Conservation (phyloP, 129 eudicot species). For the Sambucus nigra region DNA sequence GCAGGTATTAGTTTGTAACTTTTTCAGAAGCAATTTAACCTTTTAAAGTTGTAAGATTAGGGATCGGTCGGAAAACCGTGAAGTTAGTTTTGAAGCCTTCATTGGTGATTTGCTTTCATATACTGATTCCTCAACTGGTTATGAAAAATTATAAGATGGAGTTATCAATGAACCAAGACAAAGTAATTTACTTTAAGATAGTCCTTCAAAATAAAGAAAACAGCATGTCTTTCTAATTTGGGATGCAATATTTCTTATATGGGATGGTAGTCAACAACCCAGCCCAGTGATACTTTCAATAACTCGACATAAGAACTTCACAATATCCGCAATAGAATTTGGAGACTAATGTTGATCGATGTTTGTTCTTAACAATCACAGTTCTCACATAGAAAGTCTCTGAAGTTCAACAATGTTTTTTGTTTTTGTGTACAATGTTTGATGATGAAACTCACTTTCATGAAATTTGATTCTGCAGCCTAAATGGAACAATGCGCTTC, state of each 20-base stretch:
- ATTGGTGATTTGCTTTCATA: too few relatives aligned
- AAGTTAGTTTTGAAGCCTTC: too few relatives aligned
- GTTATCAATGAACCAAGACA: constrained; percentile 16
- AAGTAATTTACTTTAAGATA: constrained; percentile 17
- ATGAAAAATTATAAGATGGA: constrained; percentile 4
- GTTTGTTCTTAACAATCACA: neutral
- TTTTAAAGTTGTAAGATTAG: neutral
- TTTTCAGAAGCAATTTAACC: neutral
- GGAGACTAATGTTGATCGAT: neutral
- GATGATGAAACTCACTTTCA: neutral
- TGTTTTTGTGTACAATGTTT: neutral
- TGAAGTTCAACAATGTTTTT: neutral
- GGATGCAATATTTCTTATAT: constrained; percentile 28
- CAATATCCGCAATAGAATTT: too few relatives aligned
- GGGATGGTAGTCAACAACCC: neutral
- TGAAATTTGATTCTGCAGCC: constrained; percentile 47
- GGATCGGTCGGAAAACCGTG: too few relatives aligned
- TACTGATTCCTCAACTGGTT: constrained; percentile 22
- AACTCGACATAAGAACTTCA: too few relatives aligned
- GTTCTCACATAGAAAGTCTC: neutral
- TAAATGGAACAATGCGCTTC: constrained; percentile 95
- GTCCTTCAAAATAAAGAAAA: constrained; percentile 26
- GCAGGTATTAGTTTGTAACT: constrained; percentile 43
- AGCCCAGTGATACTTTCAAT: too few relatives aligned
- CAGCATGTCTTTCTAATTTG: constrained; percentile 17